Conservation (phyloP, 78 protist genomes). For the Dictyostelium citrinum region DNA sequence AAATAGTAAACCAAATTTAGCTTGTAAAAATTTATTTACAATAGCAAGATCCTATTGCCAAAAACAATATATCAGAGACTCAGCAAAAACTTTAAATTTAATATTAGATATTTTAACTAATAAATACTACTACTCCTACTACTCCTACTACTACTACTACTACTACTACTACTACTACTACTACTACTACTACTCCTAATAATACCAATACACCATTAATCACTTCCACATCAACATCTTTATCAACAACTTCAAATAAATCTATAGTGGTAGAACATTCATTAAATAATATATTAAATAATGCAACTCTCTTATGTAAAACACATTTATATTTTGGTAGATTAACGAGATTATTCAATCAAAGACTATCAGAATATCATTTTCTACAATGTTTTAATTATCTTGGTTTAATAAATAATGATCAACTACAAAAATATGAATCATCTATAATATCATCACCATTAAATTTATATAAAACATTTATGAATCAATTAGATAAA, state of each 20-base stretch:
- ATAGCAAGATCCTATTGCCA: constrained; percentile 32
- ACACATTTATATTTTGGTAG: constrained; percentile 55
- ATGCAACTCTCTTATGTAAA: constrained; percentile 18
- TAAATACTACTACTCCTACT: not conserved
- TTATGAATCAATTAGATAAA: no score
- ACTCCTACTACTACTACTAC: not conserved
- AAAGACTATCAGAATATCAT: constrained; percentile 16
- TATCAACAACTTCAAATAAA: not conserved
- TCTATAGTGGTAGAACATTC: not conserved
- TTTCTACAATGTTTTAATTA: not conserved
- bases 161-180: not conserved
- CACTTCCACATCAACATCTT: not conserved
- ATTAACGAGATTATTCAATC: constrained; percentile 41
- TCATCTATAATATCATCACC: not conserved
- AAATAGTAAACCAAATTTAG: constrained; percentile 32
- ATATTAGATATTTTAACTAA: not conserved
- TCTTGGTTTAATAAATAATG: not conserved
- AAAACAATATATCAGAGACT: constrained; percentile 30
- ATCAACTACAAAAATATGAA: not conserved
- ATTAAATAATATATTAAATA: not conserved
- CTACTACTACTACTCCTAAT: not conserved
- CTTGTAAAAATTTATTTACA: constrained; percentile 40
- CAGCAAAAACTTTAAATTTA: constrained; percentile 19
- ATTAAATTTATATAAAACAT: not conserved
- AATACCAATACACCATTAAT: not conserved